Conservation (phyloP, 139 green algal species). For the Monoraphidium neglectum region DNA sequence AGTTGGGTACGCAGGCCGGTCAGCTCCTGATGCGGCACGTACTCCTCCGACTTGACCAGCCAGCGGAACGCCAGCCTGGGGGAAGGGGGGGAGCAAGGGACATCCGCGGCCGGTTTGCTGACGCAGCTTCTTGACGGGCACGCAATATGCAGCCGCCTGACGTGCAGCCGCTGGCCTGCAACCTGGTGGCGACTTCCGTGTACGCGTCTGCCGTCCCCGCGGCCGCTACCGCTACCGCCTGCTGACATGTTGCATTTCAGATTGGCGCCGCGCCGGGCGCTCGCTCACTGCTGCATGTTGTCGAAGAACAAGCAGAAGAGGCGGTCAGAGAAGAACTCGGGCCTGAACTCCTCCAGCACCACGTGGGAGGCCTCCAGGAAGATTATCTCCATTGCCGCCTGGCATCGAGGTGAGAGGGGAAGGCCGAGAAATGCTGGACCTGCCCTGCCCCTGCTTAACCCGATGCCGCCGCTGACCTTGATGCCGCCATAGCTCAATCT, state of each 20-base stretch:
- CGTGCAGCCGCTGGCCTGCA: no score
- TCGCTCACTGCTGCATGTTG: slow-evolving; percentile 36
- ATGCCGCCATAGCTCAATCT: no score
- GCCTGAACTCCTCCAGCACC: slow-evolving; percentile 47
- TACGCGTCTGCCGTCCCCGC: background rate
- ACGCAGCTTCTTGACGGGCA: background rate
- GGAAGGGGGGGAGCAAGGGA: background rate
- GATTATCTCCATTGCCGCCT: slow-evolving; percentile 65
- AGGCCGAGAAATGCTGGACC: background rate
- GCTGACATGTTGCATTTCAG: background rate
- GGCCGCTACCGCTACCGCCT: background rate
- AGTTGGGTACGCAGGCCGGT: slow-evolving; percentile 20
- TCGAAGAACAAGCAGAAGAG: slow-evolving; percentile 46
- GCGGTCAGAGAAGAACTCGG: slow-evolving; percentile 25
- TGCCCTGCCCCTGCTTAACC: no score
- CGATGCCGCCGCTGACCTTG: no score
- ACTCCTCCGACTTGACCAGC: slow-evolving; percentile 57
- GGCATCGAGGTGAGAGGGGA: background rate
- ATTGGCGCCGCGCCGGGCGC: background rate
- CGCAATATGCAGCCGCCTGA: no score
- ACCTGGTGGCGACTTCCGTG: no score
- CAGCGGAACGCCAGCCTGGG: slow-evolving; percentile 65
- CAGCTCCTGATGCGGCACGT: slow-evolving; percentile 49
- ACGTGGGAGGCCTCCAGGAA: slow-evolving; percentile 65
- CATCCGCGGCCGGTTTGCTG: background rate